Conservation (phyloP, 192 early-diverging fungal genomes). For the Podila verticillata region DNA sequence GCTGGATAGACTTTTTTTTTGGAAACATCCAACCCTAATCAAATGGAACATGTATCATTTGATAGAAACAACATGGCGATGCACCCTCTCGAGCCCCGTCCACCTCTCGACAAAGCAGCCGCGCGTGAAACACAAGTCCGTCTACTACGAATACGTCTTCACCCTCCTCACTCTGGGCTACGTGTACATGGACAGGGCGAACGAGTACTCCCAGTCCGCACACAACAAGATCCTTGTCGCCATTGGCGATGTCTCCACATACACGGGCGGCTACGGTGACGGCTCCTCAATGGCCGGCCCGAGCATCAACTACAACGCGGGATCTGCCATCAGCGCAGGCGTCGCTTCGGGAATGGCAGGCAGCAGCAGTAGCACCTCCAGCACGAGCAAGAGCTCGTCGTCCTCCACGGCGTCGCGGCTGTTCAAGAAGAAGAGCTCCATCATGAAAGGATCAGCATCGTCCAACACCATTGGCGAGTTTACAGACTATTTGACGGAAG, state of each 20-base stretch:
- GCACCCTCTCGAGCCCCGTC: slow-evolving; percentile 57
- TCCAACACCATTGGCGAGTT: slow-evolving; percentile 47
- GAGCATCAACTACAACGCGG: slow-evolving; percentile 17
- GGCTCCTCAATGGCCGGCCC: slow-evolving; percentile 54
- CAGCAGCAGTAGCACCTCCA: not conserved
- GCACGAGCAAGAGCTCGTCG: not conserved
- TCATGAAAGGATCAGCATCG: slow-evolving; percentile 5
- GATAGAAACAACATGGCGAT: slow-evolving; percentile 68
- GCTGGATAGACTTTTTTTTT: too few relatives aligned
- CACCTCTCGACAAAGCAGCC: slow-evolving; percentile 57
- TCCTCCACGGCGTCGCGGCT: slow-evolving; percentile 6
- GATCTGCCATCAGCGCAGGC: slow-evolving; percentile 3
- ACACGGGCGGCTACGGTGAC: slow-evolving; percentile 51
- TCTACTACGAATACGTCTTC: slow-evolving; percentile 67
- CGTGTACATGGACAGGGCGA: slow-evolving; percentile 41
- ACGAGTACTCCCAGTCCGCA: slow-evolving; percentile 16
- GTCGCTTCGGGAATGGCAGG: not conserved
- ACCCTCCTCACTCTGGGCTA: slow-evolving; percentile 62
- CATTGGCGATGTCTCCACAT: slow-evolving; percentile 37
- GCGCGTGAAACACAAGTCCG: slow-evolving; percentile 55
- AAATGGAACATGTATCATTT: not conserved
- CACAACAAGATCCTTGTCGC: slow-evolving; percentile 37
- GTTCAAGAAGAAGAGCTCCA: slow-evolving; percentile 38
- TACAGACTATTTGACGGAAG: slow-evolving; percentile 45
- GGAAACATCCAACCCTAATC: too few relatives aligned